Evolutionary conservation across 1,139 yeast genomes (phyloP).

Genomic region (Geotrichum reessii): DNA sequence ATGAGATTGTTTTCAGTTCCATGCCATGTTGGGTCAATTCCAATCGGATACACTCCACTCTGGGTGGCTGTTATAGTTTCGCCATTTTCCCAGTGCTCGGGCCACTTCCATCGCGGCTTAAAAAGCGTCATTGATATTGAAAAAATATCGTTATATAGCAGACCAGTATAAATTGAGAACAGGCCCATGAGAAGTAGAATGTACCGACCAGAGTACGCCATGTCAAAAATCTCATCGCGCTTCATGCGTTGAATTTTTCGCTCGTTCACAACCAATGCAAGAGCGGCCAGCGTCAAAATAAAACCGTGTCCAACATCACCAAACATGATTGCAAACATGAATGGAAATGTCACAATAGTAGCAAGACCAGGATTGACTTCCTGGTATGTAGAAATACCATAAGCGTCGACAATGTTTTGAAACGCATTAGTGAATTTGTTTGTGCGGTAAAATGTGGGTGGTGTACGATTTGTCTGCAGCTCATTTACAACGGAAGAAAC

Average conservation of each 20-base stretch:
- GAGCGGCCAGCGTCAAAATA: slow-evolving; percentile 67
- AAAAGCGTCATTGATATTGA: slow-evolving; percentile 85
- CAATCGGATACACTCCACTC: slow-evolving; percentile 70
- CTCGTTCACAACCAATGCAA: slow-evolving; percentile 66
- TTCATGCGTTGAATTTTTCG: slow-evolving; percentile 53
- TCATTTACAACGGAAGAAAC: slow-evolving; percentile 77
- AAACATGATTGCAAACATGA: slow-evolving; percentile 98
- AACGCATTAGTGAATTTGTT: slow-evolving; percentile 90
- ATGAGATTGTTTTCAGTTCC: slow-evolving; percentile 88
- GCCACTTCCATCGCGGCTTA: slow-evolving; percentile 90
- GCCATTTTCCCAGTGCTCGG: slow-evolving; percentile 57
- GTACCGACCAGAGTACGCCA: slow-evolving; percentile 92
- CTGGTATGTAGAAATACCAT: slow-evolving; percentile 88
- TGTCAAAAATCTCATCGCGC: slow-evolving; percentile 90
- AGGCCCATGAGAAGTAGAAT: slow-evolving; percentile 84
- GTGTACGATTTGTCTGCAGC: slow-evolving; percentile 71
- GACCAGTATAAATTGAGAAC: slow-evolving; percentile 90
- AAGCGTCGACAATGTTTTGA: slow-evolving; percentile 90
- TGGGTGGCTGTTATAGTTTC: slow-evolving; percentile 58
- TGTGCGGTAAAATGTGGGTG: slow-evolving; percentile 89
- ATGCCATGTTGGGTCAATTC: slow-evolving; percentile 95
- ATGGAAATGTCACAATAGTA: slow-evolving; percentile 91
- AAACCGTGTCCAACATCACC: slow-evolving; percentile 98
- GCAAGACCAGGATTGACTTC: slow-evolving; percentile 97
- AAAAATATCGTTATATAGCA: slow-evolving; percentile 86